These are phyloP conservation scores for Myriosclerotinia curreyana DNA, from an alignment of 2,329 filamentous ascomycete species.

Conservation along the genomic window DNA sequence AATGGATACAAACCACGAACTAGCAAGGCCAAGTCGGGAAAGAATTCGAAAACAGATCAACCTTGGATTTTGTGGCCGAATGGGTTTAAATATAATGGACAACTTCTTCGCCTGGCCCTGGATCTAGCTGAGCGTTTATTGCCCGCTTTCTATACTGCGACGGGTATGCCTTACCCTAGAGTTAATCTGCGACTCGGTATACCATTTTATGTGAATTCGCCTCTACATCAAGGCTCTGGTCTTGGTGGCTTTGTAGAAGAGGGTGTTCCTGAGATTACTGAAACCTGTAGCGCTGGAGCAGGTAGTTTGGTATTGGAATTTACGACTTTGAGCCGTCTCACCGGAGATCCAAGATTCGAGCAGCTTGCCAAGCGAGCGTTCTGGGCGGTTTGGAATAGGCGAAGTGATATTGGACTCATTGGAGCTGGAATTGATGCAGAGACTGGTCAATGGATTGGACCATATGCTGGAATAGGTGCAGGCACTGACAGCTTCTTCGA, in stretches of 20 bases:
- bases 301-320: constrained; percentile 94
- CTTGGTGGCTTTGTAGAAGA: constrained; percentile 42
- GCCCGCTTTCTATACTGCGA: constrained; percentile 87
- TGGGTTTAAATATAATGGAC: constrained; percentile 80
- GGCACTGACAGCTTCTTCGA: constrained; percentile 99
- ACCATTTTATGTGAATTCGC: constrained; percentile 87
- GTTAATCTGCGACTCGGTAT: constrained; percentile 90
- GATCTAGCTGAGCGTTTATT: constrained; percentile 82
- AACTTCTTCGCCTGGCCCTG: constrained; percentile 81
- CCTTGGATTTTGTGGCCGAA: constrained; percentile 67
- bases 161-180: constrained; percentile 88
- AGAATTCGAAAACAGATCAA: constrained; percentile 40
- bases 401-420: constrained; percentile 82
- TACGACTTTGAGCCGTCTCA: constrained; percentile 82
- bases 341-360: constrained; percentile 84
- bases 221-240: constrained; percentile 60
- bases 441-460: constrained; percentile 81
- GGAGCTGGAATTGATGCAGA: constrained; percentile 92
- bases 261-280: constrained; percentile 67
- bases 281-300: constrained; percentile 96
- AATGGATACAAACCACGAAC: constrained; percentile 62
- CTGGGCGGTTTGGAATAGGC: constrained; percentile 91
- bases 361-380: constrained; percentile 87
- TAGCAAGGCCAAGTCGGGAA: constrained; percentile 15
- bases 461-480: constrained; percentile 90